Evolutionary conservation across 192 early-diverging fungal genomes (phyloP), one percentile per base, ranked within the genome.

Genomic region (Backusella macrospora): DNA sequence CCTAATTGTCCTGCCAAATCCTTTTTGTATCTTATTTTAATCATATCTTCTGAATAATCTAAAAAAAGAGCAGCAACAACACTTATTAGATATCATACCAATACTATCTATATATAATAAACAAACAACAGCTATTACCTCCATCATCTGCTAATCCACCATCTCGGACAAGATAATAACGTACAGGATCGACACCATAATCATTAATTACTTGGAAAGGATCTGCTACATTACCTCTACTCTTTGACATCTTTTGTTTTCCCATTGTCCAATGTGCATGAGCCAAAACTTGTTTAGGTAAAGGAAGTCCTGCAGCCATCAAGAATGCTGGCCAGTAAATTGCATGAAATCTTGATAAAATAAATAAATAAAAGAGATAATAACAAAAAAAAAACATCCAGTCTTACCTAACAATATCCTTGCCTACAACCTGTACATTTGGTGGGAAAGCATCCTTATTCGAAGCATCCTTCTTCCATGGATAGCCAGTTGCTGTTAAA

Each of bases 291-390:
- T 87, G 85, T 62, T 81, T 78, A 6, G 97, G 96, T 46, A 92
- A 82, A 2, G 89, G 89, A 26, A 98, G 78, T 0, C 81, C 88
- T 4, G 93, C 93, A 0, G 97, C 97, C 87, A 99, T 89, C 47
- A 99, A 80, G 71, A 99, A 94, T 1, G 96, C 95, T 13, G 97
- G 97, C 97, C 97, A 99, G 79, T 94, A 99, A 15, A 99, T 91
- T 1, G 95, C 95, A 77, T 99, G 97, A 81, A 99, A 99, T 70
- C 92, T 89, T 18, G 16, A 4, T 7, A 6, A 62, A 47, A 23
- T 21, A 5, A 10, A n/a, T 9, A 39, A 66, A 21, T 66, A 43
- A 43, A 42, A 44, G 38, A 7, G 10, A 39, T 7, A 8, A 18
- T 59, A 23, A 43, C 8, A 15, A 64, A 18, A 13, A 21, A n/a